These are phyloP conservation scores for Torulaspora microellipsoides DNA, from an alignment of 805 yeast genomes.

Conservation along the genomic window DNA sequence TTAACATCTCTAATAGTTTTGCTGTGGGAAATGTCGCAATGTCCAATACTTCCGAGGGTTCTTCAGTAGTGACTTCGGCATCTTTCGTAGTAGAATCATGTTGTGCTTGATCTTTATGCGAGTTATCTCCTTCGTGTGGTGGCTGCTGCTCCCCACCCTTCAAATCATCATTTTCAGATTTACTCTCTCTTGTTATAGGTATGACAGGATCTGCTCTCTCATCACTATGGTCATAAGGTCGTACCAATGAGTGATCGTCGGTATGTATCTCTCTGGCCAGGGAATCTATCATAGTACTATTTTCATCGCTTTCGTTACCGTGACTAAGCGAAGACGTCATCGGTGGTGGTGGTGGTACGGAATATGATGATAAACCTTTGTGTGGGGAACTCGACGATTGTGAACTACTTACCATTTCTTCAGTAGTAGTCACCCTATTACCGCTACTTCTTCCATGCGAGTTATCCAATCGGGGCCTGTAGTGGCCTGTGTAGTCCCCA, in stretches of 20 bases:
- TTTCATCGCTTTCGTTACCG: conserved; percentile 7
- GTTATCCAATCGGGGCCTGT: too few relatives aligned
- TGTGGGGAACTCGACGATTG: conserved; percentile 18
- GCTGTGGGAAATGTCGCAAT: conserved; percentile 80
- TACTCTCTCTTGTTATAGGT: conserved; percentile 5
- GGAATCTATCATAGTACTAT: conserved; percentile 11
- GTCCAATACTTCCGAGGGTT: conserved; percentile 33
- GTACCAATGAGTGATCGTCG: conserved; percentile 7
- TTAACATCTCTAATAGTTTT: conserved; percentile 76
- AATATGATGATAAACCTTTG: conserved; percentile 1
- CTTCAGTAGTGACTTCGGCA: conserved; percentile 8
- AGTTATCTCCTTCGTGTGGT: background rate
- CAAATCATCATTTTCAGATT: background rate
- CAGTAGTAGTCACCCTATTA: conserved; percentile 12
- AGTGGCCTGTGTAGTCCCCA: too few relatives aligned
- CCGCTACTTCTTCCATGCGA: background rate
- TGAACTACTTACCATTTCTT: conserved; percentile 21
- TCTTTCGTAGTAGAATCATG: background rate
- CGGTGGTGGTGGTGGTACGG: conserved; percentile 9
- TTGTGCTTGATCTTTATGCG: background rate
- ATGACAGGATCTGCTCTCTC: conserved; percentile 5
- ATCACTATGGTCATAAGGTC: conserved; percentile 5
- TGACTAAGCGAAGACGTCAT: conserved; percentile 7
- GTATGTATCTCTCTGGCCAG: conserved; percentile 2
- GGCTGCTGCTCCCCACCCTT: background rate